Percentiles rank a stretch among this genome's conserved stretches.
phyloP scores from a whole-genome alignment of 768 basidiomycete genomes.

The Lactarius deliciosus region DNA sequence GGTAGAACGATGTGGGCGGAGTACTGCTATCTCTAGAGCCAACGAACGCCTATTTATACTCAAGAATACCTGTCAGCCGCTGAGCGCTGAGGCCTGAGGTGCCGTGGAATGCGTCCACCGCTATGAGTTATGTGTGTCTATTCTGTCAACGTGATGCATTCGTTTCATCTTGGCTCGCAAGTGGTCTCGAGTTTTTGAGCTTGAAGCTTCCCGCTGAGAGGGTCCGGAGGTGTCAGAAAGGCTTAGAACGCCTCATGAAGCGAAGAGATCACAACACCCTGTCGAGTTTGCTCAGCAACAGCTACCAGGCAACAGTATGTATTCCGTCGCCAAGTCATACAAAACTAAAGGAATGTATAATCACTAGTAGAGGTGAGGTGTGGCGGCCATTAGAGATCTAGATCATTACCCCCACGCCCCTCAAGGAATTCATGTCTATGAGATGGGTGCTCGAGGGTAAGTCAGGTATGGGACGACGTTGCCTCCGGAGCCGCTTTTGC shows the following conservation, averaged over 20 bases:
- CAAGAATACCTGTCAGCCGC: conserved; percentile 7
- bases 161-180: neutral
- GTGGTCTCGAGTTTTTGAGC: neutral
- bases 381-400: conserved; percentile 2
- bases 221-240: neutral
- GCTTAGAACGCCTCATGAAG: neutral
- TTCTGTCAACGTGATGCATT: neutral
- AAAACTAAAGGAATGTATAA: conserved; percentile 7
- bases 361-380: conserved; percentile 4
- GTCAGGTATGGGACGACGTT: conserved; percentile 12
- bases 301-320: neutral
- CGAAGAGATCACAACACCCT: neutral
- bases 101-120: conserved; percentile 6
- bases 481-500: conserved; percentile 6
- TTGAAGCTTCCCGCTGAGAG: neutral
- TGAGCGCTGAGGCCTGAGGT: too few relatives aligned
- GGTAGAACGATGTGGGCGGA: neutral
- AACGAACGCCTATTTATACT: conserved; percentile 7
- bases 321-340: conserved; percentile 11
- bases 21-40: neutral
- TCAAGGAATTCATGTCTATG: conserved; percentile 7
- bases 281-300: neutral
- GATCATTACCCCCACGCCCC: neutral
- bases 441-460: neutral
- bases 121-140: neutral